phyloP scores from a whole-genome alignment of 2,329 filamentous ascomycete species.

The Aspergillus sp. region DNA sequence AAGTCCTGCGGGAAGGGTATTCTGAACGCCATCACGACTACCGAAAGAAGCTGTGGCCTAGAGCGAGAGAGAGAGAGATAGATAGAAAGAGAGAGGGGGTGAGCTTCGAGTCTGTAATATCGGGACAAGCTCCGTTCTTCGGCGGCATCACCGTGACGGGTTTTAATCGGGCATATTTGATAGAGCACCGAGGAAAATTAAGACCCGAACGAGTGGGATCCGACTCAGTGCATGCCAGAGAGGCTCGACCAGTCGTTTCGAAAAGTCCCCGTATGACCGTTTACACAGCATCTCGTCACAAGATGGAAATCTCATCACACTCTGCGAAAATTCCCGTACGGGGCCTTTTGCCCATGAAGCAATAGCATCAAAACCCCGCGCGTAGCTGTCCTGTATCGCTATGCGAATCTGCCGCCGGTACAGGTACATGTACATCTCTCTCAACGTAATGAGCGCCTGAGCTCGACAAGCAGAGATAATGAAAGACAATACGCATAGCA shows the following conservation, averaged over 20 bases:
- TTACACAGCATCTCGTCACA: background rate
- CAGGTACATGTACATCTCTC: background rate
- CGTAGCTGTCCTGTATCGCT: background rate
- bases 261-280: constrained; percentile 9
- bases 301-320: background rate
- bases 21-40: constrained; percentile 2
- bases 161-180: constrained; percentile 11
- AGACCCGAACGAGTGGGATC: background rate
- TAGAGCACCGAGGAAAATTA: background rate
- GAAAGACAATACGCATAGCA: constrained; percentile 30
- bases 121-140: background rate
- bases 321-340: constrained; percentile 7
- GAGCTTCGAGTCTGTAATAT: background rate
- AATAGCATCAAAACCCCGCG: constrained; percentile 8
- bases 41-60: background rate
- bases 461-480: background rate
- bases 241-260: background rate
- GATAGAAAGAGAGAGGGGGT: background rate
- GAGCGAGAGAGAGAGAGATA: too few species aligned
- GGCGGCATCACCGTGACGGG: background rate
- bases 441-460: constrained; percentile 1
- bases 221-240: background rate
- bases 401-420: background rate
- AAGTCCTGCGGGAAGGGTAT: constrained; percentile 11
- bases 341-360: background rate